phyloP scores from a whole-genome alignment of 2,329 filamentous ascomycete genomes.

The Trichoderma harzianum region DNA sequence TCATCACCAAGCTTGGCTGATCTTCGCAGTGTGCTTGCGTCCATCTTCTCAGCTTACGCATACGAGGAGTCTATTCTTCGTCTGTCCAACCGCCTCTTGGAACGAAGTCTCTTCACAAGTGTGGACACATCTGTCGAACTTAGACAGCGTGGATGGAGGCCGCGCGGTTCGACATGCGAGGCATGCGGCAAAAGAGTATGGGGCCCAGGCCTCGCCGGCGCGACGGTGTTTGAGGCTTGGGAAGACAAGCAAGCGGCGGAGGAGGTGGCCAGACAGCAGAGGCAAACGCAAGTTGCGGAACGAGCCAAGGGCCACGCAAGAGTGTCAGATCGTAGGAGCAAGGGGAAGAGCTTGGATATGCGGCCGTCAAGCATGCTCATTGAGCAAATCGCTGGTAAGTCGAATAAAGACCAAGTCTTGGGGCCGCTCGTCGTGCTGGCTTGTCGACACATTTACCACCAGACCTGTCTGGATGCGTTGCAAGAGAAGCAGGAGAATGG shows the following conservation, averaged over 20 bases:
- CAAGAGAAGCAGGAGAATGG: conserved; percentile 51
- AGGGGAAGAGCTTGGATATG: conserved; percentile 43
- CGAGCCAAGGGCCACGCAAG: conserved; percentile 38
- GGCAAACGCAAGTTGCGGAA: conserved; percentile 36
- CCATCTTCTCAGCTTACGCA: conserved; percentile 91
- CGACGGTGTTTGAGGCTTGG: conserved; percentile 78
- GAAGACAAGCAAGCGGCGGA: conserved; percentile 57
- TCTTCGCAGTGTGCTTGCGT: conserved; percentile 76
- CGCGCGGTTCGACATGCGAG: conserved; percentile 82
- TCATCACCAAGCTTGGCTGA: conserved; percentile 84
- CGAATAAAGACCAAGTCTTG: conserved; percentile 46
- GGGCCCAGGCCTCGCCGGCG: conserved; percentile 76
- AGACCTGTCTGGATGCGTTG: conserved; percentile 64
- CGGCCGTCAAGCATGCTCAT: conserved; percentile 41
- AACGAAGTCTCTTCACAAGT: conserved; percentile 82
- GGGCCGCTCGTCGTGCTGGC: conserved; percentile 66
- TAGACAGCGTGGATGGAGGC: conserved; percentile 83
- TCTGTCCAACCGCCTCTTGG: conserved; percentile 81
- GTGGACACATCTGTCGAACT: conserved; percentile 72
- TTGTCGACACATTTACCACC: conserved; percentile 69
- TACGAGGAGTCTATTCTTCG: conserved; percentile 89
- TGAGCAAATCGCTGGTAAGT: conserved; percentile 28
- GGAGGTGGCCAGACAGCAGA: conserved; percentile 43
- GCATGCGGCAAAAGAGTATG: conserved; percentile 78
- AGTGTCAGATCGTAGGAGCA: conserved; percentile 36